Percentiles rank a stretch among this genome's conserved stretches.
These are phyloP conservation scores for Linum trigynum DNA, from an alignment of 345 rosid genomes.

Conservation along the genomic window DNA sequence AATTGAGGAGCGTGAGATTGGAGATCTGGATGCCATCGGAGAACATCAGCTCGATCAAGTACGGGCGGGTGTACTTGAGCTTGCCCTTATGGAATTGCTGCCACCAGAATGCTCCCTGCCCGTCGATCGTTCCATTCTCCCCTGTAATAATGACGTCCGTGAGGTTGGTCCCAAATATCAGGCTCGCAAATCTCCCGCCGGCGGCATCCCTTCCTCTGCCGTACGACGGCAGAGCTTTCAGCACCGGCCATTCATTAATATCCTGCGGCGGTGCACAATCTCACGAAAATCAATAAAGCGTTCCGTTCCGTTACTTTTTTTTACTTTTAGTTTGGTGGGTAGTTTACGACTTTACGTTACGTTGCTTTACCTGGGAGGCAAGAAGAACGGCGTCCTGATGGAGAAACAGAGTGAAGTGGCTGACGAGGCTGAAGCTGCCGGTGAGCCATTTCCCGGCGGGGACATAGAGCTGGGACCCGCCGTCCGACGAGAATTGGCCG, in stretches of 20 bases:
- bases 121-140: conserved; percentile 73
- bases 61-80: conserved; percentile 81
- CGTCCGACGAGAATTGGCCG: conserved; percentile 41
- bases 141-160: conserved; percentile 86
- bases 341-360: no score
- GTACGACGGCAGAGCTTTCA: conserved; percentile 76
- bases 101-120: conserved; percentile 96
- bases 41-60: conserved; percentile 73
- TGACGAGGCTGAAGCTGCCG: conserved; percentile 70
- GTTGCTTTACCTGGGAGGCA: conserved; percentile 52
- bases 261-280: conserved; percentile 28
- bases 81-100: conserved; percentile 64
- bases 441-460: conserved; percentile 87
- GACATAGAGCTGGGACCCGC: conserved; percentile 67
- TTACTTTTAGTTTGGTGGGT: no score
- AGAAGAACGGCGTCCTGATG: conserved; percentile 75
- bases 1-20: conserved; percentile 64
- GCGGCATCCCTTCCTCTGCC: conserved; percentile 93
- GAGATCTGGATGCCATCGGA: conserved; percentile 64
- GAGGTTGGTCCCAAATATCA: conserved; percentile 76
- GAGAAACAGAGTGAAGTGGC: conserved; percentile 82
- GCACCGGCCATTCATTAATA: conserved; percentile 51
- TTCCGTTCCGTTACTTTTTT: no score
- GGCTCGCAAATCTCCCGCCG: conserved; percentile 72
- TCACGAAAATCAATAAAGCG: background rate